Evolutionary conservation across 2,329 filamentous ascomycete genomes (phyloP).

Genomic region (Colletotrichum sidae): DNA sequence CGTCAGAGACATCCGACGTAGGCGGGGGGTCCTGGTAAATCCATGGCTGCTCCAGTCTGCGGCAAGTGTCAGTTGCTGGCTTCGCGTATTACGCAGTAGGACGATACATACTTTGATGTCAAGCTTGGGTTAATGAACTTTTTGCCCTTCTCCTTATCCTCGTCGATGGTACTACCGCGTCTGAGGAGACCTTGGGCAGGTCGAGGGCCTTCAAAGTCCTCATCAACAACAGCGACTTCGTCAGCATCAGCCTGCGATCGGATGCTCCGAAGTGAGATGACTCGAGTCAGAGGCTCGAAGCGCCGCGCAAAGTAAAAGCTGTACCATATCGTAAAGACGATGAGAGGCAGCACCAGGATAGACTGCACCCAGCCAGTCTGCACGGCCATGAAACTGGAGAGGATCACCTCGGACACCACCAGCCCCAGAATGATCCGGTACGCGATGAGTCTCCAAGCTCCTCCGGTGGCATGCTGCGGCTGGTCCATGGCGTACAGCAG

Average conservation of each 20-base stretch:
- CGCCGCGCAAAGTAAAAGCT: slow-evolving; percentile 82
- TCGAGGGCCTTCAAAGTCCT: slow-evolving; percentile 49
- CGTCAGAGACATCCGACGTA: slow-evolving; percentile 24
- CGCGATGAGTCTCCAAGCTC: slow-evolving; percentile 96
- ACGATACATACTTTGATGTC: slow-evolving; percentile 67
- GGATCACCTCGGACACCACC: slow-evolving; percentile 89
- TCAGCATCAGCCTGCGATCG: slow-evolving; percentile 61
- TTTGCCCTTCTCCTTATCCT: slow-evolving; percentile 76
- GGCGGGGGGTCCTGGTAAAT: slow-evolving; percentile 70
- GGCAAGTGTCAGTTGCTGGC: slow-evolving; percentile 11
- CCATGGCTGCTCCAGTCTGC: slow-evolving; percentile 77
- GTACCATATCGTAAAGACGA: slow-evolving; percentile 89
- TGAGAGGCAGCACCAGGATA: slow-evolving; percentile 78
- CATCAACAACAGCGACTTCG: slow-evolving; percentile 50
- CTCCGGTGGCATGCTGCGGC: slow-evolving; percentile 91
- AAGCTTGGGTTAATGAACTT: slow-evolving; percentile 83
- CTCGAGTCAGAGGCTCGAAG: slow-evolving; percentile 90
- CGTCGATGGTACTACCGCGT: slow-evolving; percentile 76
- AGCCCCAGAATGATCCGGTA: slow-evolving; percentile 89
- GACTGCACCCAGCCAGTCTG: slow-evolving; percentile 79
- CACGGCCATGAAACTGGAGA: slow-evolving; percentile 86
- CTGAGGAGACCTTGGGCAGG: slow-evolving; percentile 56
- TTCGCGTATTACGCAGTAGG: not conserved
- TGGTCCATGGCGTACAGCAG: slow-evolving; percentile 98
- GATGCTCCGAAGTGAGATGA: slow-evolving; percentile 91